These are phyloP conservation scores for Populus tomentosa DNA, from an alignment of 441 rosid species.

Conservation along the genomic window DNA sequence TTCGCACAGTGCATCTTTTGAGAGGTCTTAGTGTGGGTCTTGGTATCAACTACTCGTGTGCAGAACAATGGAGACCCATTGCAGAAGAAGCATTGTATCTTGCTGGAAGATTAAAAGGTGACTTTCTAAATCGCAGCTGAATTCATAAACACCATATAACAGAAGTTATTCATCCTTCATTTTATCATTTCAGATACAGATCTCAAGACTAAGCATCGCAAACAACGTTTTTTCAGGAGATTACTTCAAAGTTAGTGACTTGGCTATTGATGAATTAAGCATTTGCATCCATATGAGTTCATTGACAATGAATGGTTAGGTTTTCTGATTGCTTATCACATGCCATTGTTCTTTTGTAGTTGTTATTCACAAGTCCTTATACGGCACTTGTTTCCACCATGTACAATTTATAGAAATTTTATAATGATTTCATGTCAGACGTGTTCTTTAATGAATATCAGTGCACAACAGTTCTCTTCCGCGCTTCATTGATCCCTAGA, in stretches of 20 bases:
- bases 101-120: slow-evolving; percentile 79
- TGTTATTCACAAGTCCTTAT: background rate
- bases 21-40: slow-evolving; percentile 96
- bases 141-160: background rate
- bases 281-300: background rate
- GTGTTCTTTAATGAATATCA: background rate
- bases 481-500: background rate
- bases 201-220: slow-evolving; percentile 23
- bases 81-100: slow-evolving; percentile 76
- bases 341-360: background rate
- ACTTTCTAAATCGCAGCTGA: background rate
- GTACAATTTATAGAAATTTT: background rate
- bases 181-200: slow-evolving; percentile 24
- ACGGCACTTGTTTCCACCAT: background rate
- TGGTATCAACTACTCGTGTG: slow-evolving; percentile 77
- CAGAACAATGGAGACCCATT: slow-evolving; percentile 83
- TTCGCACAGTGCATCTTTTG: slow-evolving; percentile 74
- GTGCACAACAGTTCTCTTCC: too few relatives aligned
- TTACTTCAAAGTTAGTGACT: slow-evolving; percentile 19
- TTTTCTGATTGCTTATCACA: background rate
- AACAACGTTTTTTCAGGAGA: slow-evolving; percentile 29
- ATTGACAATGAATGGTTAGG: background rate
- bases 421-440: too few relatives aligned
- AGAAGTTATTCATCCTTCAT: background rate
- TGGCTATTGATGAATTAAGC: background rate